phyloP scores from a whole-genome alignment of 2,329 filamentous ascomycete genomes.

The Sporothrix mexicana region DNA sequence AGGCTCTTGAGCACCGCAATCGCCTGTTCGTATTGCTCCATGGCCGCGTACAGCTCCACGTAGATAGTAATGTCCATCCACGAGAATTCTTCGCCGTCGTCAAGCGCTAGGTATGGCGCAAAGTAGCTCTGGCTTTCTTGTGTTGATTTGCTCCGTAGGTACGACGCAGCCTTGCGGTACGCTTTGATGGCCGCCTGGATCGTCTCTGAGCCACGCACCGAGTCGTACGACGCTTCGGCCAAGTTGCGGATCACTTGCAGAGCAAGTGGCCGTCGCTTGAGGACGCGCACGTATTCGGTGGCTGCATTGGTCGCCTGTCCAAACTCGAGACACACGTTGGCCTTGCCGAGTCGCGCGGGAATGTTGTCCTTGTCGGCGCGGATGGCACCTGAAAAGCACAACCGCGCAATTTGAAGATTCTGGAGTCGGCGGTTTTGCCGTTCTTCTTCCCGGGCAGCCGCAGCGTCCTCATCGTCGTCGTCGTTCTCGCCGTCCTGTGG shows the following conservation, averaged over 20 bases:
- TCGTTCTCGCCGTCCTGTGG: slow-evolving; percentile 41
- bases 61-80: slow-evolving; percentile 91
- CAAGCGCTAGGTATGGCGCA: slow-evolving; percentile 37
- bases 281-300: slow-evolving; percentile 60
- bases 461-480: slow-evolving; percentile 51
- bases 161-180: slow-evolving; percentile 56
- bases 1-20: slow-evolving; percentile 73
- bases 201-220: slow-evolving; percentile 51
- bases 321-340: slow-evolving; percentile 61
- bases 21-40: slow-evolving; percentile 67
- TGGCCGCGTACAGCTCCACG: slow-evolving; percentile 75
- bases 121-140: slow-evolving; percentile 32
- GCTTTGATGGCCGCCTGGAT: slow-evolving; percentile 53
- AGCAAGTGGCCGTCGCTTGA: slow-evolving; percentile 60
- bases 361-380: slow-evolving; percentile 62
- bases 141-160: slow-evolving; percentile 44
- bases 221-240: slow-evolving; percentile 62
- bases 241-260: slow-evolving; percentile 61
- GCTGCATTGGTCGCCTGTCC: slow-evolving; percentile 61
- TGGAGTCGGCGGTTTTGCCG: slow-evolving; percentile 42
- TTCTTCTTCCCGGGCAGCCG: slow-evolving; percentile 34
- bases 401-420: slow-evolving; percentile 60
- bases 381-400: slow-evolving; percentile 66
- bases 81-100: slow-evolving; percentile 51
- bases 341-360: slow-evolving; percentile 65